Base-by-base conservation (phyloP, 1,284 basidiomycete species). In the Sparassis latifolia region DNA sequence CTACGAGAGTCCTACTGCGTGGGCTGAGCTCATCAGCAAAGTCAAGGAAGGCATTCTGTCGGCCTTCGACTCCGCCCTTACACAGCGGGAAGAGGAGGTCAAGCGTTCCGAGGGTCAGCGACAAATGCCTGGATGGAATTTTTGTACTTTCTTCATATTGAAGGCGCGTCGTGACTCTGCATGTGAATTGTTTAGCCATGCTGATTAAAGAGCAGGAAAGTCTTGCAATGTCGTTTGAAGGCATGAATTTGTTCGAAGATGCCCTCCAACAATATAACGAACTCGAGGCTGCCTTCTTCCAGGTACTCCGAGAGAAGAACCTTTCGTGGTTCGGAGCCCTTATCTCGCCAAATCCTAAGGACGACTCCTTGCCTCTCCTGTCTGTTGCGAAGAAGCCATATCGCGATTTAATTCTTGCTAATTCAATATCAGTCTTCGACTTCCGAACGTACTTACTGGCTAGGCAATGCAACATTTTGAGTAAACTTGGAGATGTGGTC, bases 81-180 rank as follows among this genome's bases (percentile, higher is more conserved):
- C 77, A 4, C 82, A 86, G 57, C 78, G 90, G 12, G 89, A 94
- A 62, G 94, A 97, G 45, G 92, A 96, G 53, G 85, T 97, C 2
- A 85, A 79, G 61, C 79, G 89, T 29, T 91, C 89, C 0, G 94
- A 97, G 64, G 77, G 82, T 44, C 91, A 96, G 65, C 77, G 89
- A 51, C 78, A 85, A 55, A 89, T 92, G 78, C 89, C 91, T 1
- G 94, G 93, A 2, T 97, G 95, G 95, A 95, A 97, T 65, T 97
- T 96, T 63, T 94, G 92, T 66, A 93, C 89, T 0, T 98, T 95
- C 75, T 97, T 97, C 67, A 82, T 94, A 37, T 73, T 95, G 31
- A 97, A 97, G 81, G 94, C 92, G 44, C 20, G 20, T 20, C 20
- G 20, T 20, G 20, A 20, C 20, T 45, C 37, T 4, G 28, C 5